Evolutionary conservation across 441 rosid genomes (phyloP).

Genomic region (Croton setiger): DNA sequence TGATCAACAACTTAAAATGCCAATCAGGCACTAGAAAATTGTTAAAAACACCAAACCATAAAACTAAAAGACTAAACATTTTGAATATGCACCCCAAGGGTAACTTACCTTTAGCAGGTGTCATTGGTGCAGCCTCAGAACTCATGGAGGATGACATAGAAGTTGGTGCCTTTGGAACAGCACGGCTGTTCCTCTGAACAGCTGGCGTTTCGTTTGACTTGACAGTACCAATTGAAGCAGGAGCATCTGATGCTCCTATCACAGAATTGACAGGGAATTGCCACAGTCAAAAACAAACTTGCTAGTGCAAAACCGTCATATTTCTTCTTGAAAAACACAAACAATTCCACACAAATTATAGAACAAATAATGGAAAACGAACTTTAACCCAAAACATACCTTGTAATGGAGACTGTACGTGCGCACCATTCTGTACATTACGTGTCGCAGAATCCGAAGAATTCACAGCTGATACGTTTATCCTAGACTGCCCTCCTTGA

Average conservation of each 20-base stretch:
- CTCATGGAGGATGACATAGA: conserved; percentile 64
- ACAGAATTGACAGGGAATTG: conserved; percentile 10
- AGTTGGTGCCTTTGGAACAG: conserved; percentile 81
- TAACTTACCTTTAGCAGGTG: conserved; percentile 55
- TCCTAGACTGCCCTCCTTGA: conserved; percentile 76
- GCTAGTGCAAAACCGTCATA: conserved; percentile 3
- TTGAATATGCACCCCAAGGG: background rate
- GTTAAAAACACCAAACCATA: background rate
- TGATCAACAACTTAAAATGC: background rate
- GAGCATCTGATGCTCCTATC: conserved; percentile 50
- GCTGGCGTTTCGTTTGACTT: conserved; percentile 42
- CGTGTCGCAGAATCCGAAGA: conserved; percentile 43
- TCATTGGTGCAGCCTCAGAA: conserved; percentile 36
- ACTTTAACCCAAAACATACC: conserved; percentile 37
- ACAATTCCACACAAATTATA: background rate
- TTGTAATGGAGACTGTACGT: conserved; percentile 48
- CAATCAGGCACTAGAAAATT: background rate
- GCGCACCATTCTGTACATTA: conserved; percentile 57
- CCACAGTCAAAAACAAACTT: background rate
- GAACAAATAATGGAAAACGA: background rate
- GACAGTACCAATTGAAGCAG: conserved; percentile 31
- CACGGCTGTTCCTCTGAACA: conserved; percentile 40
- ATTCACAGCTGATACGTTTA: conserved; percentile 40
- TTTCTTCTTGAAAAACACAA: background rate
- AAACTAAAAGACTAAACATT: background rate